Evolutionary conservation across 139 green algal species (phyloP).

Genomic region (Chlorella sp.): DNA sequence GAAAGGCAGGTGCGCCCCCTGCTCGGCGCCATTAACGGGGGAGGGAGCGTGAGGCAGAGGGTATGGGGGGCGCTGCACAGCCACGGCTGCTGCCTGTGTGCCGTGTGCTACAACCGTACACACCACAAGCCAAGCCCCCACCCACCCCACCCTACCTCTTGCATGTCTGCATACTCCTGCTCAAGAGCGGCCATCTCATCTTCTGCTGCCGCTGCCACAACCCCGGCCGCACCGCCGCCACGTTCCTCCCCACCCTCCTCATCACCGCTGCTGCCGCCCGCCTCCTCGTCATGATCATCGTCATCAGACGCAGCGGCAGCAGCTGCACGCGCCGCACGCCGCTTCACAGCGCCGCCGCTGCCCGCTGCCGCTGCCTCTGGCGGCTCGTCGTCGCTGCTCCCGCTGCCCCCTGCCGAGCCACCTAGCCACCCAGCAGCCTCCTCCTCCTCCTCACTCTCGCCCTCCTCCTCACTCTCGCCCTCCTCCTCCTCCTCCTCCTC

Average conservation of each 20-base stretch:
- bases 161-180: constrained; percentile 50
- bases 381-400: neutral
- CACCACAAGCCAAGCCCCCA: neutral
- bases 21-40: too few relatives aligned
- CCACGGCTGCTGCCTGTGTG: neutral
- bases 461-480: neutral
- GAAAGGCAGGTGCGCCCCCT: too few relatives aligned
- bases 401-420: neutral
- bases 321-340: neutral
- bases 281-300: neutral
- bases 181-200: constrained; percentile 64
- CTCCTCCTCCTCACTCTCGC: neutral
- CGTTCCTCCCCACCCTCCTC: neutral
- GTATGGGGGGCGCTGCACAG: too few relatives aligned
- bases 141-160: constrained; percentile 38
- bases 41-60: too few relatives aligned
- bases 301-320: neutral
- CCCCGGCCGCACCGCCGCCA: neutral
- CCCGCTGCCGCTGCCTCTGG: neutral
- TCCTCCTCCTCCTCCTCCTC: constrained; percentile 18
- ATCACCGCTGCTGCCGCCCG: neutral
- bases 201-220: neutral
- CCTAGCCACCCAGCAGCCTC: neutral
- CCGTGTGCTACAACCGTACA: neutral
- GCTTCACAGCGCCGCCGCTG: neutral